Base-by-base conservation (phyloP, 768 basidiomycete species). In the Suillus decipiens region DNA sequence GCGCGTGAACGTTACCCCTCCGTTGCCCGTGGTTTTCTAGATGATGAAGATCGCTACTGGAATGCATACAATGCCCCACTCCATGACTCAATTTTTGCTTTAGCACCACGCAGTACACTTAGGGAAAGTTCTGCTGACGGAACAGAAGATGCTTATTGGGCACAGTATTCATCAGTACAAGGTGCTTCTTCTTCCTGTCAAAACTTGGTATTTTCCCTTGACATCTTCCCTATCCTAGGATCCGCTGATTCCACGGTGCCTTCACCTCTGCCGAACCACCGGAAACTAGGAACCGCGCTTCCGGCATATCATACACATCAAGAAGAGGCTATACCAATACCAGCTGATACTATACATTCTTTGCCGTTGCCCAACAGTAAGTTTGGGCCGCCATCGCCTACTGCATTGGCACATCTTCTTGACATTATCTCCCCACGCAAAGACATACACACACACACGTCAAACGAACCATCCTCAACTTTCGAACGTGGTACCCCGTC, bases 201-300 rank as follows among this genome's bases (percentile, higher is more conserved):
- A 12, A 53, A 5, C 10, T 53, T 22, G 36, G 9, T 57, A 45
- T 54, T 45, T 31, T 33, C 64, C 58, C 34, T 48, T 61, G 24
- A 67, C 22, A 8, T 47, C 2, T 64, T 22, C 11, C 11, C 24
- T 54, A 15, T 42, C 68, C 39, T 68, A 91, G 89, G 90, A 60
- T 85, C 89, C 34, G 88, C 84, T 17, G 89, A 91, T 71, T 91
- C 90, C 17, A 89, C 88, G 22, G 69, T 86, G 17, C 88, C 89
- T 1, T 75, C 89, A 68, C 69, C 84, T n/a, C 62, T 76, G 36
- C 76, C 75, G 50, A 66, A 62, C 28, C 68, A 66, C 55, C 75
- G 73, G 60, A 76, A 69, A 56, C 68, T 73, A 15, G 72, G 65
- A 41, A 64, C 67, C 24, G 62, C 28, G 0, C 41, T 63, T 55